Conservation (phyloP, 2,329 filamentous ascomycete genomes). For the Pseudogymnoascus sp. region DNA sequence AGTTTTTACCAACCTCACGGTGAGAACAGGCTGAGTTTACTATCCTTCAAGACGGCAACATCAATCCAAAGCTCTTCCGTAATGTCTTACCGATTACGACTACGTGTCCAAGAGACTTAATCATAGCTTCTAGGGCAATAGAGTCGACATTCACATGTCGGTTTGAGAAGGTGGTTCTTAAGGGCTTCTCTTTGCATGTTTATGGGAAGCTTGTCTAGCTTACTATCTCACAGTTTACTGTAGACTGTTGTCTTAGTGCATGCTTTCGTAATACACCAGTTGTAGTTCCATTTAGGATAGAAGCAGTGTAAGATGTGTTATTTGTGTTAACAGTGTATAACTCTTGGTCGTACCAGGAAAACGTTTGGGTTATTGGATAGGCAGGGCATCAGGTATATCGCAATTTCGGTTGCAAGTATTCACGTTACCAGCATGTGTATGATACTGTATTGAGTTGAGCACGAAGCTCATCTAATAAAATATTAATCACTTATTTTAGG, state of each 20-base stretch:
- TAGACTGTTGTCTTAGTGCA: neutral
- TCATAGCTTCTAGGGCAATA: neutral
- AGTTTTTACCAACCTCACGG: neutral
- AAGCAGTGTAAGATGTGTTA: neutral
- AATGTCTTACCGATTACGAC: neutral
- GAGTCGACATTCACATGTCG: neutral
- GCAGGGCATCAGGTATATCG: neutral
- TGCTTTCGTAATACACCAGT: neutral
- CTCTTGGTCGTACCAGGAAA: neutral
- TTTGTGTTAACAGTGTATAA: neutral
- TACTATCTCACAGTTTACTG: neutral
- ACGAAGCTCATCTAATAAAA: neutral
- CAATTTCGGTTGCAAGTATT: neutral
- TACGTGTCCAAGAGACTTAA: neutral
- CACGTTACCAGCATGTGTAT: no score
- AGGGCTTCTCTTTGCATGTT: neutral
- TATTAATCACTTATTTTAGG: neutral
- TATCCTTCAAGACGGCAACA: neutral
- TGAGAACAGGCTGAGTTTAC: no score
- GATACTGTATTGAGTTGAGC: neutral
- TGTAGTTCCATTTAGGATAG: neutral
- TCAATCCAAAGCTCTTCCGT: neutral
- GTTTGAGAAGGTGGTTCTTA: neutral
- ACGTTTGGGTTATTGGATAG: neutral
- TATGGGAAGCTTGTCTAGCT: neutral